Conservation (phyloP, 176 grass and related monocot genomes). For the Phoenix dactylifera region DNA sequence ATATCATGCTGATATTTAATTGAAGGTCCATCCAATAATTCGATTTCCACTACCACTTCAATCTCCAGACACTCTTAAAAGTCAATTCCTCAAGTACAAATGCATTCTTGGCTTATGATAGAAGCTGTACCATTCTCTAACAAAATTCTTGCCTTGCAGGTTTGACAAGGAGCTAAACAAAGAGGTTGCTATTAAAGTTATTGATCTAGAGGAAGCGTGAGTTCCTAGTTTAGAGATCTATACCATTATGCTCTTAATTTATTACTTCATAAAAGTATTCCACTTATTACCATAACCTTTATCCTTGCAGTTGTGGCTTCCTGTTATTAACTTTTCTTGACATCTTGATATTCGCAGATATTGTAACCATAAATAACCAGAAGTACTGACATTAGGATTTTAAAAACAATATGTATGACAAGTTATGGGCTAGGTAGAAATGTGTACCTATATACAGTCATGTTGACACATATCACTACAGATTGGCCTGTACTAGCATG, state of each 20-base stretch:
- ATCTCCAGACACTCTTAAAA: background rate
- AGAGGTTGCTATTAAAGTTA: constrained; percentile 97
- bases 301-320: background rate
- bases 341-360: too few relatives aligned
- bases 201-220: constrained; percentile 98
- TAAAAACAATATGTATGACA: too few relatives aligned
- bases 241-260: constrained; percentile 11
- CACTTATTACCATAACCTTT: background rate
- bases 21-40: too few relatives aligned
- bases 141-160: constrained; percentile 30
- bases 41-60: too few relatives aligned
- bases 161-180: constrained; percentile 87
- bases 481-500: too few relatives aligned
- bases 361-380: too few relatives aligned
- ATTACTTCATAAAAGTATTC: constrained; percentile 10
- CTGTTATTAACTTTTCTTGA: too few relatives aligned
- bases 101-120: background rate
- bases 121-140: background rate
- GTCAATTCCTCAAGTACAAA: background rate
- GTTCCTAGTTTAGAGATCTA: constrained; percentile 22
- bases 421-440: too few relatives aligned
- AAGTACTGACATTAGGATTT: too few relatives aligned
- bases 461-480: too few relatives aligned
- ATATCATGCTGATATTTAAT: too few relatives aligned
- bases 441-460: too few relatives aligned